phyloP scores from a whole-genome alignment of 2,329 filamentous ascomycete species.

The Alternaria sp. region DNA sequence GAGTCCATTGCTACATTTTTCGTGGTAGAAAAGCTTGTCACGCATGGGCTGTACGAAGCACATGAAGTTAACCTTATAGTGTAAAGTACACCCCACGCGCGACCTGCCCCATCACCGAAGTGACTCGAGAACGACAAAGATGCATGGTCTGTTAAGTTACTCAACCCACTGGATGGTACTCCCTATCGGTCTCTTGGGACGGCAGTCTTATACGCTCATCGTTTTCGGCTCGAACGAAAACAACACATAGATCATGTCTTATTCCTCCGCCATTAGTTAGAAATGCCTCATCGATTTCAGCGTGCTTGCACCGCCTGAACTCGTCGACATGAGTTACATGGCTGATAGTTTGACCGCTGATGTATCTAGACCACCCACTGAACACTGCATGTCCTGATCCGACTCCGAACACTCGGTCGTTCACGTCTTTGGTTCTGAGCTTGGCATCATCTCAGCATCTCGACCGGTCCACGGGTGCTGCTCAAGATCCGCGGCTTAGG shows the following conservation, averaged over 20 bases:
- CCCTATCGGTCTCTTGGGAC: neutral
- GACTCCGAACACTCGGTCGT: neutral
- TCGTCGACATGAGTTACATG: neutral
- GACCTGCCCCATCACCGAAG: neutral
- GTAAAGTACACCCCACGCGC: neutral
- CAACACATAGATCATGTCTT: neutral
- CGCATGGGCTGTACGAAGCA: neutral
- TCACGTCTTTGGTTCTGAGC: neutral
- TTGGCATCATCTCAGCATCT: neutral
- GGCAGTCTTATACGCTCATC: neutral
- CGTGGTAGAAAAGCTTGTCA: neutral
- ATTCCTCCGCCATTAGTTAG: neutral
- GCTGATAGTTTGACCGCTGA: accelerated
- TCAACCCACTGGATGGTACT: neutral
- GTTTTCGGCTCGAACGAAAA: neutral
- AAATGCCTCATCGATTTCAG: neutral
- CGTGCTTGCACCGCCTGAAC: neutral
- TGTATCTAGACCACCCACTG: neutral
- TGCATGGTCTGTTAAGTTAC: neutral
- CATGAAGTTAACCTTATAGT: neutral
- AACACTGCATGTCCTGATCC: neutral
- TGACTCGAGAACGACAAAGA: neutral
- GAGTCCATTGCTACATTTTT: neutral
- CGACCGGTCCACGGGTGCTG: too few relatives aligned
- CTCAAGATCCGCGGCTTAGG: neutral